Percentiles rank a stretch among this genome's conserved stretches.
Conservation (phyloP, 805 yeast genomes). For the Peterozyma toletana region DNA sequence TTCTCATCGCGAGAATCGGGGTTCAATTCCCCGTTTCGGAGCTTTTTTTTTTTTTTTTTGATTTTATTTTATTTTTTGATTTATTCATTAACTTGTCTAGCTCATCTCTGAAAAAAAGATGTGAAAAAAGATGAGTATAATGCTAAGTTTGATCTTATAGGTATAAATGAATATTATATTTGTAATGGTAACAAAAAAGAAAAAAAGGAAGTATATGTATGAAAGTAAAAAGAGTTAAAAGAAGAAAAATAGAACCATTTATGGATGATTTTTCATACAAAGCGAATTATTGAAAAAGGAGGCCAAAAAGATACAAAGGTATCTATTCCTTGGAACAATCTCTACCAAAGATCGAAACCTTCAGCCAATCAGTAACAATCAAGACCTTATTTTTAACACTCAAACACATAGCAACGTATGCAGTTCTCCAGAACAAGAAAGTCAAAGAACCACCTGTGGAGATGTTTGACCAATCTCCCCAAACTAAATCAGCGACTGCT, state of each 20-base stretch:
- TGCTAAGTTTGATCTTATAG: too few relatives aligned
- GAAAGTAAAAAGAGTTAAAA: too few relatives aligned
- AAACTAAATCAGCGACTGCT: constrained; percentile 87
- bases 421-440: constrained; percentile 90
- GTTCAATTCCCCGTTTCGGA: constrained; percentile 14
- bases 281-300: too few relatives aligned
- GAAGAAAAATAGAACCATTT: too few relatives aligned
- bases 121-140: too few relatives aligned
- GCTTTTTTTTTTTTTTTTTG: constrained; percentile 1
- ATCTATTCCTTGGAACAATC: constrained; percentile 76
- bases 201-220: too few relatives aligned
- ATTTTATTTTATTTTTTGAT: not conserved
- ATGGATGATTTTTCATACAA: too few relatives aligned
- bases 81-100: too few relatives aligned
- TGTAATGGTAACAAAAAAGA: too few relatives aligned
- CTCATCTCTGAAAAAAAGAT: too few relatives aligned
- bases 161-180: too few relatives aligned
- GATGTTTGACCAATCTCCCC: constrained; percentile 74
- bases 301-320: too few relatives aligned
- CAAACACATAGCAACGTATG: constrained; percentile 88
- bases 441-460: constrained; percentile 82
- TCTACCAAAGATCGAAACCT: constrained; percentile 85
- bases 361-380: constrained; percentile 84
- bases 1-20: constrained; percentile 22
- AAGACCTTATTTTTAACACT: constrained; percentile 82